phyloP scores from a whole-genome alignment of 441 rosid species.

The Eugenia klotzschiana region DNA sequence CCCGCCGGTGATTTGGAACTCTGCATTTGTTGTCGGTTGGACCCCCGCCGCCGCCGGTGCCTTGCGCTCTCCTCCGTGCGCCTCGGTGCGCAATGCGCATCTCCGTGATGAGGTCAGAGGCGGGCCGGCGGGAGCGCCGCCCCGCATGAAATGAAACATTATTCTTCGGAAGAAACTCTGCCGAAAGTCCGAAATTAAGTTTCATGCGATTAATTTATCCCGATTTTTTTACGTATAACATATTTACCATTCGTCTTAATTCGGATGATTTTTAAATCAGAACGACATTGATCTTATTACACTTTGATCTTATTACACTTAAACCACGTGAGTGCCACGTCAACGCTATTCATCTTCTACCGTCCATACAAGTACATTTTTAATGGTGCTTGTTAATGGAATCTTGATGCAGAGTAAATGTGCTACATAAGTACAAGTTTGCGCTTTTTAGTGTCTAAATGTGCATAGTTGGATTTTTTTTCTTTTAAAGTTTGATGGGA shows the following conservation, averaged over 20 bases:
- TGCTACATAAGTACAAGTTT: rapidly evolving
- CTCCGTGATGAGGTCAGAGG: neutral
- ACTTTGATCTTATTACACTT: too few relatives aligned
- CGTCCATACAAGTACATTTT: rapidly evolving
- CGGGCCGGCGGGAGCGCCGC: neutral
- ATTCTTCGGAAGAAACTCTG: neutral
- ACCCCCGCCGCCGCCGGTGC: neutral
- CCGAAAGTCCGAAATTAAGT: neutral
- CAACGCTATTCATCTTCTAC: rapidly evolving
- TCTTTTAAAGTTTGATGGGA: neutral
- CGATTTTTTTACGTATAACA: too few relatives aligned
- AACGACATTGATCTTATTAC: too few relatives aligned
- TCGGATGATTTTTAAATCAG: rapidly evolving
- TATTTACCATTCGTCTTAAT: too few relatives aligned
- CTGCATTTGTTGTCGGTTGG: neutral
- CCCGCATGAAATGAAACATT: neutral
- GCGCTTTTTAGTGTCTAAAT: rapidly evolving
- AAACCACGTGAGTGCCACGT: neutral
- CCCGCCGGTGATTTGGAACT: conserved; percentile 2
- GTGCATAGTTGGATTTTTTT: too few relatives aligned
- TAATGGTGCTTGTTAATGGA: rapidly evolving
- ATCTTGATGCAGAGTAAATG: rapidly evolving
- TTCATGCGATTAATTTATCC: neutral
- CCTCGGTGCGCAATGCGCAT: neutral
- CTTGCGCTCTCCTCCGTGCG: neutral